Evolutionary conservation across 805 yeast genomes (phyloP).

Genomic region (Kodamaea neixiangensis): DNA sequence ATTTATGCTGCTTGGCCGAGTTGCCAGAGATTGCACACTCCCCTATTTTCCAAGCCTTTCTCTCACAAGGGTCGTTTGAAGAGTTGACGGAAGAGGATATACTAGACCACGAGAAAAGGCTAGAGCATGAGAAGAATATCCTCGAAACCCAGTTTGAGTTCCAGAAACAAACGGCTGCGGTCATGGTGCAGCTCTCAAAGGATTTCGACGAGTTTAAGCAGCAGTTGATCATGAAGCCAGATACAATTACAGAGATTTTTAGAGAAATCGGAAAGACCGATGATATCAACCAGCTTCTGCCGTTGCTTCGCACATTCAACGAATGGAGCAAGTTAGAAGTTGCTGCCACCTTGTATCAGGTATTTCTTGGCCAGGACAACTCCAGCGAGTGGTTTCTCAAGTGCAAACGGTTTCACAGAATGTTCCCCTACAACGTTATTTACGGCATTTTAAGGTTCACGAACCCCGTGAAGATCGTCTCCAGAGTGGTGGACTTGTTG

Average conservation of each 20-base stretch:
- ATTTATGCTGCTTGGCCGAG: constrained; percentile 53
- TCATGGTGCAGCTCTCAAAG: constrained; percentile 54
- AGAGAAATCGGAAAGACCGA: constrained; percentile 61
- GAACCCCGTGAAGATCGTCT: constrained; percentile 83
- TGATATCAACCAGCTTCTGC: constrained; percentile 59
- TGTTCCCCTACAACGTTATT: constrained; percentile 80
- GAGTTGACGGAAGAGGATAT: constrained; percentile 44
- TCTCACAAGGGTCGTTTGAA: constrained; percentile 39
- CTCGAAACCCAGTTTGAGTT: constrained; percentile 67
- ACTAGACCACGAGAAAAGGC: constrained; percentile 59
- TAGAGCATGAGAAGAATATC: constrained; percentile 58
- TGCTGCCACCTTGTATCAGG: constrained; percentile 80
- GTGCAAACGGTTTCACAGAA: constrained; percentile 65
- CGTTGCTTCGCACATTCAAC: constrained; percentile 65
- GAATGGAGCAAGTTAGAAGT: constrained; percentile 83
- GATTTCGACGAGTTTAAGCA: constrained; percentile 62
- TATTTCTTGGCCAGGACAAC: constrained; percentile 78
- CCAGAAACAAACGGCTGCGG: constrained; percentile 63
- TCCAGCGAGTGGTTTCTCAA: constrained; percentile 76
- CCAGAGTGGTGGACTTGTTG: constrained; percentile 75
- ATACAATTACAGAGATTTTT: constrained; percentile 63
- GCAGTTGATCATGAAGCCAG: constrained; percentile 48
- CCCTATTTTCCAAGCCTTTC: constrained; percentile 53
- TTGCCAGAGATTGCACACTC: constrained; percentile 59
- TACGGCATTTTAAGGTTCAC: constrained; percentile 78